Base-by-base conservation (phyloP, 208 protist species). In the Crithidia acanthocephali region DNA sequence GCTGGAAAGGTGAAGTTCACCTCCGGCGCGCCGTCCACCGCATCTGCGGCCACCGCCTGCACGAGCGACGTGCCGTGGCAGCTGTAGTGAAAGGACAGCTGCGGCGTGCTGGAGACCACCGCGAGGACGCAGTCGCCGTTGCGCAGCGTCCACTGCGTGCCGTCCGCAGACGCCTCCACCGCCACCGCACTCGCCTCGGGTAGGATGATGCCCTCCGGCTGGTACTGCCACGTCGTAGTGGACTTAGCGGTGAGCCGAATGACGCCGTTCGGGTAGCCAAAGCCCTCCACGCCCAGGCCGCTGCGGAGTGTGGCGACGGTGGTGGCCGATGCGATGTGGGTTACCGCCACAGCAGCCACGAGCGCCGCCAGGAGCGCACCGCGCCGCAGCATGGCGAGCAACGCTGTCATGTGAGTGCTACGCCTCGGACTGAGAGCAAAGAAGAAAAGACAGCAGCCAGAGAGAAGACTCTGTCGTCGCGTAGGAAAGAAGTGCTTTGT, bases 1-100 rank as follows among this genome's bases (percentile, higher is more conserved):
- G 62, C 32, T 0, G 91, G 88, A 30, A 95, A 95, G 28, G 67
- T 66, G 28, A 81, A 74, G 52, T 60, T 75, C 23, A 83, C 73
- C 15, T 76, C 55, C 0, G 82, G 70, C 1, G 20, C 27, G 4
- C 47, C 68, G 2, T 48, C 42, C 2, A 42, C 40, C 18, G 56
- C 45, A 33, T 61, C 27, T 4, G 23, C 33, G 0, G 75, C 27
- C 16, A 53, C 56, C 25, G 50, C 76, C 47, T 72, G 20, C 0
- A 79, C 61, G 16, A 86, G 66, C 6, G 33, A 8, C 23, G 30
- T 58, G 37, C 33, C 74, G 25, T 42, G 25, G 35, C 79, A 78
- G n/a, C 45, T 25, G 64, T 75, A 80, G 0, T 35, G n/a, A 16
- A 84, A 33, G 7, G 58, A 57, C 32, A 81, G 22, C 33, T 60